phyloP scores from a whole-genome alignment of 2,329 filamentous ascomycete genomes.

The Pseudogymnoascus sp. region DNA sequence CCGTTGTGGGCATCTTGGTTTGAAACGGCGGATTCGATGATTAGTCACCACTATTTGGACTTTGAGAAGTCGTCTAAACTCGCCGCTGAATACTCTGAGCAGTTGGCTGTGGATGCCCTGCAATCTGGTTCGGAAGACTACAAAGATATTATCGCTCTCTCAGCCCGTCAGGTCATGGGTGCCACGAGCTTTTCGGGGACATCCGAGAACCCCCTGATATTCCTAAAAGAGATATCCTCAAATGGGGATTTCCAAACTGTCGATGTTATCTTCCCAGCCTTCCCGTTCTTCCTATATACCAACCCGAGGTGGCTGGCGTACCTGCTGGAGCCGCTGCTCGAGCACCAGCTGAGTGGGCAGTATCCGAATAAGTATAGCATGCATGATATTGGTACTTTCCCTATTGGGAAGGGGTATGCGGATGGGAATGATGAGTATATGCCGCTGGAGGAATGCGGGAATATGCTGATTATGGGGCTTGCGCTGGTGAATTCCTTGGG shows the following conservation, averaged over 20 bases:
- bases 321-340: slow-evolving; percentile 68
- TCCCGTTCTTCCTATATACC: slow-evolving; percentile 80
- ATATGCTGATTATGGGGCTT: slow-evolving; percentile 64
- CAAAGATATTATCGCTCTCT: slow-evolving; percentile 67
- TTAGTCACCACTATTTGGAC: slow-evolving; percentile 69
- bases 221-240: slow-evolving; percentile 78
- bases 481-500: slow-evolving; percentile 65
- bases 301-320: slow-evolving; percentile 75
- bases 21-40: slow-evolving; percentile 48
- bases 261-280: slow-evolving; percentile 79
- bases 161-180: slow-evolving; percentile 71
- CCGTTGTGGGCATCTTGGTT: slow-evolving; percentile 77
- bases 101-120: slow-evolving; percentile 62
- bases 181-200: slow-evolving; percentile 69
- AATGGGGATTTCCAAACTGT: slow-evolving; percentile 81
- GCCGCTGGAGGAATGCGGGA: slow-evolving; percentile 58
- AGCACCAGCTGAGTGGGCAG: slow-evolving; percentile 73
- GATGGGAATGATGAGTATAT: slow-evolving; percentile 57
- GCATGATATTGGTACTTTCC: slow-evolving; percentile 67
- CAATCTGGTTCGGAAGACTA: slow-evolving; percentile 67
- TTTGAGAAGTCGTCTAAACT: slow-evolving; percentile 54
- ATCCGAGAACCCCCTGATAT: slow-evolving; percentile 62
- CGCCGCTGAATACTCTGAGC: slow-evolving; percentile 64
- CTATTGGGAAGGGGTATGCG: slow-evolving; percentile 65
- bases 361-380: slow-evolving; percentile 77